These are phyloP conservation scores for Mortierella claussenii DNA, from an alignment of 192 early-diverging fungal species.

Conservation along the genomic window DNA sequence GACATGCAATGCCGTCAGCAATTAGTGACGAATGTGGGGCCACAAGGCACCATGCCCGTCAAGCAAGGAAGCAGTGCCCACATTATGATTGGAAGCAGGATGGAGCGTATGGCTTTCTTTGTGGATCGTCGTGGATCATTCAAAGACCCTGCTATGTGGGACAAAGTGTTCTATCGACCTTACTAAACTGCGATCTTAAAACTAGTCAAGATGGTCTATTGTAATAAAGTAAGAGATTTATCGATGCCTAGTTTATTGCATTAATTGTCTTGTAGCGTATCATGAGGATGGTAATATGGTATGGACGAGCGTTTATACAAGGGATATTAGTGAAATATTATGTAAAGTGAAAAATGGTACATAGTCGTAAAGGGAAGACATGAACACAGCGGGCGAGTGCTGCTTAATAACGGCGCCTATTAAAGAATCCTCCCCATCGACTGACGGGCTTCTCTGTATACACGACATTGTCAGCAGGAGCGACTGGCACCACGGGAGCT, in stretches of 20 bases:
- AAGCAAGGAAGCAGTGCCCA: constrained; percentile 41
- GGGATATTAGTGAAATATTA: no score
- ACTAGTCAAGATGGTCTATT: no score
- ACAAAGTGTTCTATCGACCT: constrained; percentile 37
- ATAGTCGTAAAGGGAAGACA: no score
- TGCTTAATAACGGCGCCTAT: constrained; percentile 13
- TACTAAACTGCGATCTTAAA: no score
- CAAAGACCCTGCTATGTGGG: constrained; percentile 37
- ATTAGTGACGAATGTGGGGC: constrained; percentile 34
- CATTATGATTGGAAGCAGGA: constrained; percentile 48
- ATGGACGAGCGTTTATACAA: no score
- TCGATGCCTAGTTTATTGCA: no score
- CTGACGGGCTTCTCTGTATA: constrained; percentile 13
- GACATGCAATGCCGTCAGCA: constrained; percentile 51
- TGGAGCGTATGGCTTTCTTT: constrained; percentile 51
- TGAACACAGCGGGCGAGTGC: no score
- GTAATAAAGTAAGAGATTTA: no score
- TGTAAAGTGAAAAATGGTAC: no score
- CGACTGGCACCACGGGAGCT: neutral
- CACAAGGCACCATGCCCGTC: constrained; percentile 30
- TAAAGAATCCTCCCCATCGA: constrained; percentile 2
- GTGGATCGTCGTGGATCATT: constrained; percentile 38
- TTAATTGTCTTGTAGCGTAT: no score
- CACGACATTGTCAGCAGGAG: neutral
- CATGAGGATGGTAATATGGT: no score